phyloP scores from a whole-genome alignment of 2,329 filamentous ascomycete genomes.

The Fonsecaea multimorphosa region DNA sequence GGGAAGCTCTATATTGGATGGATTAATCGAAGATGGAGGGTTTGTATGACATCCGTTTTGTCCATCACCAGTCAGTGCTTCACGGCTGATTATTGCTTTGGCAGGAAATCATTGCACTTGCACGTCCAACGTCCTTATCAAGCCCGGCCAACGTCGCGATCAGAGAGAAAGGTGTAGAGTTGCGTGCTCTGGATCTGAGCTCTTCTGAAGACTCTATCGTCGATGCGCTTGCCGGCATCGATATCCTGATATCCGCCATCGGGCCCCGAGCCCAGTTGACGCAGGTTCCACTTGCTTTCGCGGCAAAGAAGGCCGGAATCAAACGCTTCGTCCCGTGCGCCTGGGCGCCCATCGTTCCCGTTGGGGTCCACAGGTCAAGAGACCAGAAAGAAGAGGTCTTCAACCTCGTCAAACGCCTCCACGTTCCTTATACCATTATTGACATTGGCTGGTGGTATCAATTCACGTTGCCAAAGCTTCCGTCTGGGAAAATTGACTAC shows the following conservation, averaged over 20 bases:
- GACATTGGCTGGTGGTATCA: constrained; percentile 68
- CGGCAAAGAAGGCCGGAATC: constrained; percentile 58
- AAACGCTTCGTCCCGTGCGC: constrained; percentile 60
- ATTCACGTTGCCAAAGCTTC: constrained; percentile 52
- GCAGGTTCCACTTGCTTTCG: constrained; percentile 56
- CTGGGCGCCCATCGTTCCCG: constrained; percentile 55
- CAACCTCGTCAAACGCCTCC: constrained; percentile 55
- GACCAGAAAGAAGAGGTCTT: constrained; percentile 59
- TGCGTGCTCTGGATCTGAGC: constrained; percentile 53
- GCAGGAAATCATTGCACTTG: constrained; percentile 58
- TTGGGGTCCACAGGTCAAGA: constrained; percentile 47
- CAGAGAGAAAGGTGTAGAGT: constrained; percentile 50
- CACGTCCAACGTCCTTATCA: constrained; percentile 54
- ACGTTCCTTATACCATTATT: constrained; percentile 62
- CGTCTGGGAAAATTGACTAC: constrained; percentile 56
- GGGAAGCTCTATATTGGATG: too few relatives aligned
- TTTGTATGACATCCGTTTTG: too few relatives aligned
- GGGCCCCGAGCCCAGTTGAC: constrained; percentile 45
- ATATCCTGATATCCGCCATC: constrained; percentile 56
- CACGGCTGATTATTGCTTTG: too few relatives aligned
- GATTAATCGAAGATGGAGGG: too few relatives aligned
- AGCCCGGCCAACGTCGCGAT: constrained; percentile 55
- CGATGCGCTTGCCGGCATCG: constrained; percentile 50
- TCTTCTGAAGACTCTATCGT: constrained; percentile 52
- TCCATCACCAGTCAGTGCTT: too few relatives aligned